Conservation (phyloP, 2,329 filamentous ascomycete species). For the Ophiocordyceps camponoti-rufipedis region DNA sequence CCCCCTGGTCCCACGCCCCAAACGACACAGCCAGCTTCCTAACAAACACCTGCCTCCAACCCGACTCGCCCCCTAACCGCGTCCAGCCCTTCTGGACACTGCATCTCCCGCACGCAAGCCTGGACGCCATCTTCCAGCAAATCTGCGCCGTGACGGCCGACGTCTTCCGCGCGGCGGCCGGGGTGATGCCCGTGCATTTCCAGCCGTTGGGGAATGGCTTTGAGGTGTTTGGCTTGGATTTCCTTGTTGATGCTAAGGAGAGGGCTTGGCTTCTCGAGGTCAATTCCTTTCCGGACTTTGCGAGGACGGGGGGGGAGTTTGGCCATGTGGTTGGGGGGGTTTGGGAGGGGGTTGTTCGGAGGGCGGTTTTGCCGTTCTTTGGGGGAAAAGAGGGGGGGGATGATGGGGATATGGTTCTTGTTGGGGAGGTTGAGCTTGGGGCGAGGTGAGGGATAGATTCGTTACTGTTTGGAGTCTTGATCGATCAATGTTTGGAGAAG, state of each 20-base stretch:
- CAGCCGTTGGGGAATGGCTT: conserved; percentile 78
- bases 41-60: conserved; percentile 80
- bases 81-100: conserved; percentile 65
- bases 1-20: conserved; percentile 37
- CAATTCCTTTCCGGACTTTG: conserved; percentile 93
- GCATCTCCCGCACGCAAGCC: conserved; percentile 28
- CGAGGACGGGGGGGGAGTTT: conserved; percentile 73
- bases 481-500: no score
- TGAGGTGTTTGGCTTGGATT: conserved; percentile 84
- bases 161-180: conserved; percentile 70
- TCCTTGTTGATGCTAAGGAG: conserved; percentile 52
- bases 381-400: conserved; percentile 2
- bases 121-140: conserved; percentile 48
- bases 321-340: conserved; percentile 55
- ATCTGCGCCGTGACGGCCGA: conserved; percentile 59
- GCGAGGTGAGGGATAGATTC: neutral
- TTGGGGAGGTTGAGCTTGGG: conserved; percentile 35
- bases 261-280: conserved; percentile 68
- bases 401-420: conserved; percentile 27
- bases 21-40: conserved; percentile 53
- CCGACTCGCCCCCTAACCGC: conserved; percentile 23
- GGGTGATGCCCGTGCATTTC: conserved; percentile 77
- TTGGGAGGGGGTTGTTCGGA: conserved; percentile 54
- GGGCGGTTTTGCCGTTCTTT: conserved; percentile 54
- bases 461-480: no score